phyloP scores from a whole-genome alignment of 371 early-diverging fungal species.

The Mortierella sp. region DNA sequence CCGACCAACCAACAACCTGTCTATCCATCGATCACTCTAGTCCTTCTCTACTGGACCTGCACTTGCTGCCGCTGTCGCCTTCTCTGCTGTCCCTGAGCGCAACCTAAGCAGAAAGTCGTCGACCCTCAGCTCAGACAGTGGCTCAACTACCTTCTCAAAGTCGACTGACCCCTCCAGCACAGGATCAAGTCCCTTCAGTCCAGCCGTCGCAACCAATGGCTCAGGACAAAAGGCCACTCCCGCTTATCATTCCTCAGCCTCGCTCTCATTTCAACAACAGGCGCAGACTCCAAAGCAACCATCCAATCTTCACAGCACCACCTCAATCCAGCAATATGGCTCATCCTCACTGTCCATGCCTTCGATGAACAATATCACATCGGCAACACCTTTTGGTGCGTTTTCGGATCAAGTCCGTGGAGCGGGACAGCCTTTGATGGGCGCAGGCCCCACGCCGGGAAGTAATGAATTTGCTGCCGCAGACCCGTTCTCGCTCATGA shows the following conservation, averaged over 20 bases:
- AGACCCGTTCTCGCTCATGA: conserved; percentile 48
- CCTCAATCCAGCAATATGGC: conserved; percentile 20
- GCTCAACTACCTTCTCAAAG: conserved; percentile 42
- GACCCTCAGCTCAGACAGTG: conserved; percentile 48
- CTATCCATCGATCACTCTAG: too few relatives aligned
- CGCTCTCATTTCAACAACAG: too few relatives aligned
- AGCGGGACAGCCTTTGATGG: too few relatives aligned
- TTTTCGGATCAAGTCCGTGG: too few relatives aligned
- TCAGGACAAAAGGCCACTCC: too few relatives aligned
- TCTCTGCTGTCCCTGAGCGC: conserved; percentile 20
- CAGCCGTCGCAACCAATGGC: background rate
- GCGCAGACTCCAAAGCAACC: background rate
- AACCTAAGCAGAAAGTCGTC: conserved; percentile 50
- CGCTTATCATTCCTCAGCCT: too few relatives aligned
- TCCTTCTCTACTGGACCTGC: too few relatives aligned
- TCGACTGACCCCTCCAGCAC: conserved; percentile 41
- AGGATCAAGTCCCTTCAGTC: conserved; percentile 27
- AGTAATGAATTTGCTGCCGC: background rate
- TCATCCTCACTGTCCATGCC: background rate
- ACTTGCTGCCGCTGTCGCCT: too few relatives aligned
- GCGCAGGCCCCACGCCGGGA: background rate
- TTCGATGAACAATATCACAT: conserved; percentile 15
- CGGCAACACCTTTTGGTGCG: conserved; percentile 14
- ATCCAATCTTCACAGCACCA: background rate
- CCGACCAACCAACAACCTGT: too few relatives aligned